phyloP scores from a whole-genome alignment of 2,329 filamentous ascomycete genomes.

The Ceratocystis lukuohia region DNA sequence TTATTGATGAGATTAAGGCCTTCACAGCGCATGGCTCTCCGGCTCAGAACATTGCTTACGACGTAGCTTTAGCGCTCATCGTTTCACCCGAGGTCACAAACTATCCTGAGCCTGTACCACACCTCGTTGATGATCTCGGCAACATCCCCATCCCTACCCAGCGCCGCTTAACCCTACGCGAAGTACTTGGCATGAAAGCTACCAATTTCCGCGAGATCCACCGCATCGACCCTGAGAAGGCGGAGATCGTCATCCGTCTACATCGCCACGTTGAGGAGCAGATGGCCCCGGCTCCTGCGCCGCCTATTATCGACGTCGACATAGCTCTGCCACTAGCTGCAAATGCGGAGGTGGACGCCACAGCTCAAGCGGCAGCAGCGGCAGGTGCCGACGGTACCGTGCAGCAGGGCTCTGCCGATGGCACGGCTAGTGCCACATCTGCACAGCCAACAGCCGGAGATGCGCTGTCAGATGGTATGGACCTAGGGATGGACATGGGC shows the following conservation, averaged over 20 bases:
- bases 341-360: slow-evolving; percentile 24
- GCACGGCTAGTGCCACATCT: slow-evolving; percentile 31
- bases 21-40: slow-evolving; percentile 39
- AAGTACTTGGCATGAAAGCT: slow-evolving; percentile 44
- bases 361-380: not conserved
- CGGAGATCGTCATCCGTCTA: slow-evolving; percentile 50
- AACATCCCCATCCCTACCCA: slow-evolving; percentile 30
- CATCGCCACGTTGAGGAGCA: slow-evolving; percentile 54
- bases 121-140: slow-evolving; percentile 28
- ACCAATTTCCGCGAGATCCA: slow-evolving; percentile 45
- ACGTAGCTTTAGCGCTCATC: slow-evolving; percentile 55
- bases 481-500: slow-evolving; percentile 12
- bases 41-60: slow-evolving; percentile 45
- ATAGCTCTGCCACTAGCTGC: slow-evolving; percentile 32
- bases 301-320: slow-evolving; percentile 31
- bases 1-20: slow-evolving; percentile 50
- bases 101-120: slow-evolving; percentile 26
- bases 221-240: slow-evolving; percentile 41
- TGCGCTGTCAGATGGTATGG: slow-evolving; percentile 27
- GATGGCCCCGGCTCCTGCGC: slow-evolving; percentile 34
- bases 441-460: slow-evolving; percentile 28
- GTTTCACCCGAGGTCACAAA: slow-evolving; percentile 50
- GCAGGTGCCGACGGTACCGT: slow-evolving; percentile 33
- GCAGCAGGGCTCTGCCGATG: slow-evolving; percentile 13
- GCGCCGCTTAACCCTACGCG: slow-evolving; percentile 42